Evolutionary conservation across 2,329 filamentous ascomycete genomes (phyloP).

Genomic region (Alternaria sp.): DNA sequence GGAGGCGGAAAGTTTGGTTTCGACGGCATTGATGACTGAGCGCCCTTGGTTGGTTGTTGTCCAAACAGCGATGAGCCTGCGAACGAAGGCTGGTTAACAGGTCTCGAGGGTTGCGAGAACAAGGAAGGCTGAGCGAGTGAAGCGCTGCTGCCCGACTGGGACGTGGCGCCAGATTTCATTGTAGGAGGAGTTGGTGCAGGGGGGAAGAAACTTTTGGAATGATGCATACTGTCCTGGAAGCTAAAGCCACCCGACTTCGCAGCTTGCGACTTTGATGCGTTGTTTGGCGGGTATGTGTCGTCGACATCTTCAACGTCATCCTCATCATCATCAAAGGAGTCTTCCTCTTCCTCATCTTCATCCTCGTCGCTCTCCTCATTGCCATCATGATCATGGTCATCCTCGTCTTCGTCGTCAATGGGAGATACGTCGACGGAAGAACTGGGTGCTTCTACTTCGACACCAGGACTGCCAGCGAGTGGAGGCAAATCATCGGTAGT

Average conservation of each 20-base stretch:
- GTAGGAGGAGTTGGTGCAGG: constrained; percentile 46
- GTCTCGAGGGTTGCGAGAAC: constrained; percentile 27
- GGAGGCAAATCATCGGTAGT: constrained; percentile 54
- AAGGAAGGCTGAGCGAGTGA: constrained; percentile 33
- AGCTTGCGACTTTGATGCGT: constrained; percentile 27
- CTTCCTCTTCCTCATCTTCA: constrained; percentile 51
- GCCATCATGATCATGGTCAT: constrained; percentile 40
- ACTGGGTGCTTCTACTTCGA: constrained; percentile 53
- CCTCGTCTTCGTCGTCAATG: constrained; percentile 42
- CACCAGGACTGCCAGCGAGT: constrained; percentile 59
- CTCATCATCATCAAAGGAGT: constrained; percentile 52
- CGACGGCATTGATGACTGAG: constrained; percentile 32
- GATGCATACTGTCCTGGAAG: constrained; percentile 36
- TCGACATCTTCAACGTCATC: constrained; percentile 53
- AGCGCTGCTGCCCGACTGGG: constrained; percentile 31
- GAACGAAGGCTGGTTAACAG: constrained; percentile 19
- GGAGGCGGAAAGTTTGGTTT: constrained; percentile 62
- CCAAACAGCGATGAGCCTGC: constrained; percentile 29
- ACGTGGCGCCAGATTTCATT: constrained; percentile 37
- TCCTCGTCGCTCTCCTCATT: constrained; percentile 55
- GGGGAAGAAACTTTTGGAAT: constrained; percentile 39
- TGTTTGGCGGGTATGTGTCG: constrained; percentile 49
- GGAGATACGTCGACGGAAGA: constrained; percentile 47
- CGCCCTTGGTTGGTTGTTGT: constrained; percentile 23
- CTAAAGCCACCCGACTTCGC: constrained; percentile 21